Base-by-base conservation (phyloP, 2,329 filamentous ascomycete species). In the Diplodia corticola region DNA sequence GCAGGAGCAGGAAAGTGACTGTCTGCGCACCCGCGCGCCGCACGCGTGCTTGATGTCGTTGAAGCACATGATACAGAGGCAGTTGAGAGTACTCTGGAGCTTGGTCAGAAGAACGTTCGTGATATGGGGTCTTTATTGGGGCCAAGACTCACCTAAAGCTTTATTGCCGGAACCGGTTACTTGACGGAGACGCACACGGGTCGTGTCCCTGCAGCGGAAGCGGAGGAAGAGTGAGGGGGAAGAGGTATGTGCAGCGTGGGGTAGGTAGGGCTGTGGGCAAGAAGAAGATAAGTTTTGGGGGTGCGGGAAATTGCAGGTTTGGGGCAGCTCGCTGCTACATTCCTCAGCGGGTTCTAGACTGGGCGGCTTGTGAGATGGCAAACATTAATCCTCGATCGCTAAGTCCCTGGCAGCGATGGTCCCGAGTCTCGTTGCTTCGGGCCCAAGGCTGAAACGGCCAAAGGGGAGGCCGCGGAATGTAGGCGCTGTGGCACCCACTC, bases 1-100 rank as follows among this genome's bases (percentile, higher is more conserved):
- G 46, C 64, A 65, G 13, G 64, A n/a, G 33, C 64, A 65, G 6
- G 64, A 65, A 12, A 65, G 53, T 5, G 64, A 65, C 44, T 65
- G 64, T 2, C 64, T 33, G 15, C 64, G 64, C 30, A 65, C 46
- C 15, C 64, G 46, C 4, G 64, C 33, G 20, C 64, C 64, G n/a
- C 64, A 65, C 1, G 53, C 53, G 40, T 65, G 64, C 17, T 51
- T 57, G 64, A 65, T 60, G 44, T 40, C 54, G 53, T 65, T 65
- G 53, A 59, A 65, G 53, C 64, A 65, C 64, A 65, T 65, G 13
- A 12, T 48, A 15, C 12, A 15, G 13, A 4, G 33, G 33, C 12
- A 1, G 33, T 13, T 35, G 33, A 10, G 4, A 4, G 33, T 12
- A 10, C 33, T 35, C 12, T 7, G 9, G 33, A 9, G 33, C 9